Evolutionary conservation across 2,329 filamentous ascomycete species (phyloP), one percentile per base, ranked within the genome.

Genomic region (Chrysoporthe cubensis): DNA sequence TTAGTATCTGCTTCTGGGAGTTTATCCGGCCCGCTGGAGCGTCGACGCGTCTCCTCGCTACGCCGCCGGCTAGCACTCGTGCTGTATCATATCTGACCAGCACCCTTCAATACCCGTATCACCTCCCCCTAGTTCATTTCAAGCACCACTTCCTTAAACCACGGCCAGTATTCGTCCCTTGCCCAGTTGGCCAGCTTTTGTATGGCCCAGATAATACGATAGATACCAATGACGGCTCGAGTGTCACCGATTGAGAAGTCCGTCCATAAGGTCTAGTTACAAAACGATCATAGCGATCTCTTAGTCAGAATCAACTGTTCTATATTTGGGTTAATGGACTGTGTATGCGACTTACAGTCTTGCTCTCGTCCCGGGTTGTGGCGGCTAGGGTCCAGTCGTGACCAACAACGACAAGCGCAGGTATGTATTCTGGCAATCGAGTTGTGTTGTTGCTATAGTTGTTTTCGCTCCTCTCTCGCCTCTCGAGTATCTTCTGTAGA

Each of bases 131-230:
- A 26, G 26, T 26, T 26, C 26, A 26, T 26, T 26, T 26, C 26
- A 26, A 26, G 26, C 46, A 50, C 21, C 46, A 50, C 46, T 50
- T 50, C 46, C n/a, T 50, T 44, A n/a, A 21, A 59, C 37, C 56
- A 59, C 3, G 56, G 37, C 56, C 56, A 59, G n/a, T 59, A 59
- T 3, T 37, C 37, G 6, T 40, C 16, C 4, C 56, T 18, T 9
- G 37, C 26, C 37, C 37, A 59, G 34, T 5, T 43, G 9, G 37
- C 13, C 13, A 59, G 56, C 32, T 42, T 16, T 42, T 59, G 56
- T 3, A 59, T n/a, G n/a, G 14, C 37, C 56, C 56, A 59, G 26
- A 59, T 42, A 34, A 59, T 37, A 14, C 56, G 56, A 7, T 59
- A 59, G 32, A 59, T 59, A 16, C 56, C 37, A 34, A 59, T 42